Evolutionary conservation across 345 rosid species (phyloP).

Genomic region (Eucalyptus regnans): DNA sequence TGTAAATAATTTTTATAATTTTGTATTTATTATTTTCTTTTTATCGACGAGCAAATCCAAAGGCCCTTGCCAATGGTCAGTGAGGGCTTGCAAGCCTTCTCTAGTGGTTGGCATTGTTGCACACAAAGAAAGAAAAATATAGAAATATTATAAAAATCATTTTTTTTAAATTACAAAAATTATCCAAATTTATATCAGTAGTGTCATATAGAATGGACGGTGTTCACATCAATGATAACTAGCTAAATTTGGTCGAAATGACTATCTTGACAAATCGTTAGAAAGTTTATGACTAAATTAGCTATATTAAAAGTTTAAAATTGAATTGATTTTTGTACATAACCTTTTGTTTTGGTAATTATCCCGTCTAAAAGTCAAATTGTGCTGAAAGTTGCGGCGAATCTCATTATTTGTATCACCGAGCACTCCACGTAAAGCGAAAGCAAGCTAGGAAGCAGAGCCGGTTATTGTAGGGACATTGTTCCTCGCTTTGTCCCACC

Average conservation of each 20-base stretch:
- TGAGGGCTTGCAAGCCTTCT: no score
- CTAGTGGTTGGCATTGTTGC: no score
- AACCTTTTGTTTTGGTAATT: background rate
- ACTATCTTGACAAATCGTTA: background rate
- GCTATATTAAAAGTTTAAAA: background rate
- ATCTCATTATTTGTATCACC: background rate
- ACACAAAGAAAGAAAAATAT: no score
- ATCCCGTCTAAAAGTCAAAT: background rate
- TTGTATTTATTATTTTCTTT: no score
- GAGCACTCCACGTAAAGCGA: background rate
- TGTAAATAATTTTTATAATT: no score
- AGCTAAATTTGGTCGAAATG: fast-evolving
- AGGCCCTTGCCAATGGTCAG: no score
- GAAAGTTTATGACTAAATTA: background rate
- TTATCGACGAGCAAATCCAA: fast-evolving
- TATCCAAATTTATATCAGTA: fast-evolving
- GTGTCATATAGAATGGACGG: fast-evolving
- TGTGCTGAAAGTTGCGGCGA: background rate
- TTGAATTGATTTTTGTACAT: background rate
- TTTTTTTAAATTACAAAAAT: no score
- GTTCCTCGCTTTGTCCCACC: background rate
- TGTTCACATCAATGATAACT: background rate
- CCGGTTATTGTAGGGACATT: background rate
- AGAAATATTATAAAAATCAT: no score
- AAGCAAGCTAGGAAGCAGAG: background rate